These are phyloP conservation scores for Coemansia furcata DNA, from an alignment of 192 early-diverging fungal species.

Conservation along the genomic window DNA sequence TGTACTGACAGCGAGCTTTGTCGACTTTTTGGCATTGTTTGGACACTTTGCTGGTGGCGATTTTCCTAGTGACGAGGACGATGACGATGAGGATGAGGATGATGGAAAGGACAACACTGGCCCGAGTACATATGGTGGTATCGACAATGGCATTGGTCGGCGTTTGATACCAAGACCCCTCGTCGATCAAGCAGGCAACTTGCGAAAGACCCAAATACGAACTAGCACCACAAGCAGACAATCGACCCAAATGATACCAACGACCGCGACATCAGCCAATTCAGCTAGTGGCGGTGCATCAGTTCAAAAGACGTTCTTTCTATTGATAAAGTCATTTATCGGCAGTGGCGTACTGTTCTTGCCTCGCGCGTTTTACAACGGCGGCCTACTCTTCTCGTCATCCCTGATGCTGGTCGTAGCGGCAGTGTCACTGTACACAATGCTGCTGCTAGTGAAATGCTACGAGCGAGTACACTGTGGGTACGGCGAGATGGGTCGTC, in stretches of 20 bases:
- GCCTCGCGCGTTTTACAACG: constrained; percentile 72
- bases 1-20: constrained; percentile 79
- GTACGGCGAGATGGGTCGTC: constrained; percentile 65
- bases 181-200: background rate
- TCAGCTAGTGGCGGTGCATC: constrained; percentile 26
- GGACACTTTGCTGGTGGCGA: constrained; percentile 94
- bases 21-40: constrained; percentile 88
- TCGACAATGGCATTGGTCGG: background rate
- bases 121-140: background rate
- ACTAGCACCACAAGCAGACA: background rate
- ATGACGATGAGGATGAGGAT: constrained; percentile 35
- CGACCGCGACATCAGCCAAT: background rate
- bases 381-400: constrained; percentile 63
- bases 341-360: constrained; percentile 71
- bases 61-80: constrained; percentile 73
- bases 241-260: background rate
- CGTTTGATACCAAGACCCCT: background rate
- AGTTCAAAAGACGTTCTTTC: constrained; percentile 67
- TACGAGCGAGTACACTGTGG: constrained; percentile 54
- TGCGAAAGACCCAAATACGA: background rate
- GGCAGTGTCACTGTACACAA: constrained; percentile 57
- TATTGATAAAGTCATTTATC: constrained; percentile 77
- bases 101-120: constrained; percentile 1
- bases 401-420: constrained; percentile 55
- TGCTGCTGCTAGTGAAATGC: constrained; percentile 61